Percentiles rank a stretch among this genome's conserved stretches.
Evolutionary conservation across 2,329 filamentous ascomycete species (phyloP).

Genomic region (Aurifilum marmelostoma): DNA sequence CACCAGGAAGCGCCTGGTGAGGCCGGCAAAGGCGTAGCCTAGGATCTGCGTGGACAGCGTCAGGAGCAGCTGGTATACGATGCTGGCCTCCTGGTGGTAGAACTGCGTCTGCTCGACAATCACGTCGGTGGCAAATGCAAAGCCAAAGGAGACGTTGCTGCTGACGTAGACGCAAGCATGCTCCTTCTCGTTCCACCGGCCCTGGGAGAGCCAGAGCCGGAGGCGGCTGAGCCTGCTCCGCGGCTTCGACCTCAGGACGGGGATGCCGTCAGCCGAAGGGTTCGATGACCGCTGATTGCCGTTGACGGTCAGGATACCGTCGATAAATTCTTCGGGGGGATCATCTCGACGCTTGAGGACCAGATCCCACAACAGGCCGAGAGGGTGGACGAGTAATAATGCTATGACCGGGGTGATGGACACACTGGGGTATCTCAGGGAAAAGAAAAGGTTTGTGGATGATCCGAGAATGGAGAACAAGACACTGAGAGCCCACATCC

Average conservation of each 20-base stretch:
- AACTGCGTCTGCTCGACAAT: constrained; percentile 90
- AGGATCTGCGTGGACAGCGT: constrained; percentile 86
- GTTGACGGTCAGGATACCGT: constrained; percentile 42
- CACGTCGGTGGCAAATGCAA: constrained; percentile 86
- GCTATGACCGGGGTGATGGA: constrained; percentile 89
- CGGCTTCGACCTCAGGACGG: constrained; percentile 17
- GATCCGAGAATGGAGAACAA: constrained; percentile 81
- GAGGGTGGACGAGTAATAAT: constrained; percentile 79
- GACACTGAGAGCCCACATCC: constrained; percentile 84
- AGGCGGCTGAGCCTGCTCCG: constrained; percentile 45
- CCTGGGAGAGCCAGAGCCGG: constrained; percentile 77
- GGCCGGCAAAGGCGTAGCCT: constrained; percentile 83
- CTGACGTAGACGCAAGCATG: constrained; percentile 88
- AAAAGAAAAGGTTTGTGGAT: constrained; percentile 86
- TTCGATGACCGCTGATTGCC: constrained; percentile 29
- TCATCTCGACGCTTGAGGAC: constrained; percentile 67
- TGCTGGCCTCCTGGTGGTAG: constrained; percentile 78
- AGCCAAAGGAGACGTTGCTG: constrained; percentile 88
- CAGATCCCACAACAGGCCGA: constrained; percentile 79
- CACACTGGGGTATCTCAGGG: constrained; percentile 85
- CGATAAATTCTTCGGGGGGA: constrained; percentile 51
- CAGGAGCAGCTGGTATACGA: constrained; percentile 79
- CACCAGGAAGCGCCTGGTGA: constrained; percentile 80
- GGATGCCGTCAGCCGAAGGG: constrained; percentile 21
- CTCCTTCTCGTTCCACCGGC: constrained; percentile 85